A percentile compares a stretch with the other conserved stretches of the same genome.
phyloP scores from a whole-genome alignment of 371 early-diverging fungal species.

The Mortierella sp. region DNA sequence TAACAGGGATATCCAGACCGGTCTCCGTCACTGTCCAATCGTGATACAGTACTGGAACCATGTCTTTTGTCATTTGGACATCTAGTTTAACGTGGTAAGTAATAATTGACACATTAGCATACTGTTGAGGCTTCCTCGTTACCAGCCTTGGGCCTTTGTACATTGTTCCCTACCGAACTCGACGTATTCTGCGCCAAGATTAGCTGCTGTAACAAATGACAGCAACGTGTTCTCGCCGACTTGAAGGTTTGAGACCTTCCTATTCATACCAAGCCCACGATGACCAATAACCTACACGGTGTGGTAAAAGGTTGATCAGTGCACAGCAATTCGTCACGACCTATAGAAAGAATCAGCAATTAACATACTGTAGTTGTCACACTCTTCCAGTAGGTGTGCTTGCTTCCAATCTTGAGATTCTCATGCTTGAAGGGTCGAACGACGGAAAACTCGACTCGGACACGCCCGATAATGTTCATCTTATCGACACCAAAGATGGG shows the following conservation, averaged over 20 bases:
- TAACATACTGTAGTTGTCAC: slow-evolving; percentile 65
- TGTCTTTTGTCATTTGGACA: slow-evolving; percentile 95
- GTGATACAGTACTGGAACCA: slow-evolving; percentile 93
- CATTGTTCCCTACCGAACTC: slow-evolving; percentile 81
- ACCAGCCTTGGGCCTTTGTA: neutral
- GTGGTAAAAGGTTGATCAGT: neutral
- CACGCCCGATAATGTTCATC: slow-evolving; percentile 68
- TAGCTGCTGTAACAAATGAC: slow-evolving; percentile 90
- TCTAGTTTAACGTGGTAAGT: slow-evolving; percentile 59
- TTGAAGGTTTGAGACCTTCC: slow-evolving; percentile 69
- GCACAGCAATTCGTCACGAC: neutral
- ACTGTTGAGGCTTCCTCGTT: neutral
- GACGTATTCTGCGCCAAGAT: slow-evolving; percentile 89
- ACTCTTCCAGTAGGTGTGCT: slow-evolving; percentile 73
- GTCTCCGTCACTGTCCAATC: slow-evolving; percentile 93
- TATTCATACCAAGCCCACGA: slow-evolving; percentile 95
- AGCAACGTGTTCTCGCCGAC: slow-evolving; percentile 95
- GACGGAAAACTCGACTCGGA: slow-evolving; percentile 73
- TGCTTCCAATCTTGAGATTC: slow-evolving; percentile 65
- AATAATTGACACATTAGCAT: neutral
- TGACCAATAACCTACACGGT: slow-evolving; percentile 85
- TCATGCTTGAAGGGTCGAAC: slow-evolving; percentile 74
- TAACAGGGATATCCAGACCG: slow-evolving; percentile 84
- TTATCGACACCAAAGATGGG: slow-evolving; percentile 65
- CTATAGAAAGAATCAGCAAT: neutral